Conservation (phyloP, 352 stramenopile species). For the Phytopythium helicoides region DNA sequence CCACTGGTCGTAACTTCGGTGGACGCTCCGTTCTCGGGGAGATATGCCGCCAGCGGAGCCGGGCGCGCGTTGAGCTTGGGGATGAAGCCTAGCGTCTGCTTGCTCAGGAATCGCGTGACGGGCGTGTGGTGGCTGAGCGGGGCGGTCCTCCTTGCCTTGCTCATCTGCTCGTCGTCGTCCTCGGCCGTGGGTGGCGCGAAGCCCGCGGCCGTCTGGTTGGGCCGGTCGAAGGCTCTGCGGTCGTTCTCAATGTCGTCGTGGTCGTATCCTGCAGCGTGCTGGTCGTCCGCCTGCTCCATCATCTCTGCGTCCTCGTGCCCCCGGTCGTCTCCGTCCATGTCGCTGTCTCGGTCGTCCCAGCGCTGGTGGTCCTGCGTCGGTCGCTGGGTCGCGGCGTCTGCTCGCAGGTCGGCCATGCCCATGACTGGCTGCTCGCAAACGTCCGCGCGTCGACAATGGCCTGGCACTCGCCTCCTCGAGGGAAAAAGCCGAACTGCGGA, state of each 20-base stretch:
- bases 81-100: constrained; percentile 60
- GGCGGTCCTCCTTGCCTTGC: constrained; percentile 3
- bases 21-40: constrained; percentile 19
- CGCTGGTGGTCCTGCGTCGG: background rate
- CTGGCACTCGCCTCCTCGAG: background rate
- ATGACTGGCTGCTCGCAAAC: background rate
- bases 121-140: constrained; percentile 50
- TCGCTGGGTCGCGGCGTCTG: background rate
- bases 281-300: background rate
- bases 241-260: constrained; percentile 7
- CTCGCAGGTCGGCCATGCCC: constrained; percentile 1
- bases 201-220: background rate
- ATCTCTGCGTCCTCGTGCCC: background rate
- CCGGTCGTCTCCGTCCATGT: background rate
- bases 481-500: constrained; percentile 6
- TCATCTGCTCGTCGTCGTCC: background rate
- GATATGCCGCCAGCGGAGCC: constrained; percentile 8
- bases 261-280: background rate
- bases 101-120: constrained; percentile 59
- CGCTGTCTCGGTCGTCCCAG: background rate
- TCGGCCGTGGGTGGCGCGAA: background rate
- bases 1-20: too few relatives aligned
- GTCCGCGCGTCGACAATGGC: background rate
- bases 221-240: background rate
- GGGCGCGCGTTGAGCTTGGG: constrained; percentile 30